Evolutionary conservation across 805 yeast species (phyloP), one percentile per base, ranked within the genome.

Genomic region (Sugiyamaella mastotermitis): DNA sequence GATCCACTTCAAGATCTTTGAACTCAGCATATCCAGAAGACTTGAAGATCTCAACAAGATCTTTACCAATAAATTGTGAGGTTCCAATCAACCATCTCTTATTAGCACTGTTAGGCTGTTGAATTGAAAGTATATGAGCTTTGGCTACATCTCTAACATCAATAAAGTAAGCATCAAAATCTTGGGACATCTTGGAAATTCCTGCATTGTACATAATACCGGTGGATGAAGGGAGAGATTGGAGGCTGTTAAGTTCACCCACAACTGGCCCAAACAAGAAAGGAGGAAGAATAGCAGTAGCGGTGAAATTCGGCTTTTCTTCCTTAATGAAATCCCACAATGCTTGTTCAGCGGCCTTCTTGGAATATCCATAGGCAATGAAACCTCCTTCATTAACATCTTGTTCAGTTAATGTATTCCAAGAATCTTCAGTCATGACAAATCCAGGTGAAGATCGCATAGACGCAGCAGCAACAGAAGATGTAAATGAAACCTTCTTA

Each of bases 81-180:
- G 38, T 27, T 23, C 30, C 21, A 20, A 39, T 21, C 13, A 31
- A 24, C 42, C 42, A 43, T 22, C 47, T 26, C 35, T 36, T 18
- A 4, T 41, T 48, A 15, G 29, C 46, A 4, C 56, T 37, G 11
- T 40, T 43, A 8, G 44, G 21, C 55, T 57, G 37, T 56, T 68
- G 69, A 41, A 74, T 61, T 3, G 80, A 78, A 13, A 53, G 46
- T 9, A 75, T 50, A 51, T 79, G 85, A 5, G 79, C 76, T 36
- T 51, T 51, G 5, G 83, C 81, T 28, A 74, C 80, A 50, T 79
- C 83, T 50, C 82, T 65, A 3, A 78, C 83, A 54, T 78, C 82
- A 25, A 71, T 62, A 31, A 52, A 65, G 11, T 54, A 14, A n/a
- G 26, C 15, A 11, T 24, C 33, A 19, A n/a, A 31, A 2, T 10